Evolutionary conservation across 108 stramenopile species (phyloP), one percentile per base, ranked within the genome.

Genomic region (Cyclotella sp.): DNA sequence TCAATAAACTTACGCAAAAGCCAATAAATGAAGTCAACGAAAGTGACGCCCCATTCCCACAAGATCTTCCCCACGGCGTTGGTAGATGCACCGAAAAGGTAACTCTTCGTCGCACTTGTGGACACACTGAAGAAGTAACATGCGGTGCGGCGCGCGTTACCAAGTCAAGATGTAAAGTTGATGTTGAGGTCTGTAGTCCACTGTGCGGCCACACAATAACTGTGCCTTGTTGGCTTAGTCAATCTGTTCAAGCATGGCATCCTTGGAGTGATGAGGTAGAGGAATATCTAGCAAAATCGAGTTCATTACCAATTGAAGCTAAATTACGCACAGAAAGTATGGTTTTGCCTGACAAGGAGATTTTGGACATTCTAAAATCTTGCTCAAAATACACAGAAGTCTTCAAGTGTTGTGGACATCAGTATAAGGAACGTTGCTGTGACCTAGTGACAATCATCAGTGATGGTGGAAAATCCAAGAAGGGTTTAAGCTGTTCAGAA

Each of bases 71-170:
- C n/a, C 68, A 41, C 14, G 63, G 73, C 24, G 24, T 75, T 13
- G 30, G 44, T 19, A 70, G 60, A 59, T 77, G 76, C 59, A 70
- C 22, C 0, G 74, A 75, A 44, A 34, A 44, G n/a, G 78, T 84
- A 2, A 70, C 54, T 12, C 58, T 79, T 19, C 42, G 45, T 47
- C 47, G 83, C 8, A 75, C 15, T 3, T 84, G 83, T 24, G 83
- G 83, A 13, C 83, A 84, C 70, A 46, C 24, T 10, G 63, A 72
- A 68, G 43, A 59, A 70, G 34, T 77, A 22, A 43, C 34, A 53
- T 82, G 66, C 52, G 66, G 66, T 61, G 39, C 30, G 22, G 70
- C 67, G 11, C 51, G 43, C 27, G 65, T 29, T 44, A 11, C 57
- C 18, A 47, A 54, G 18, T 45, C 58, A 46, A 47, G 60, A 18